A percentile compares a stretch with the other conserved stretches of the same genome.
phyloP scores from a whole-genome alignment of 352 stramenopile genomes.

The Pythium grandisporangium region DNA sequence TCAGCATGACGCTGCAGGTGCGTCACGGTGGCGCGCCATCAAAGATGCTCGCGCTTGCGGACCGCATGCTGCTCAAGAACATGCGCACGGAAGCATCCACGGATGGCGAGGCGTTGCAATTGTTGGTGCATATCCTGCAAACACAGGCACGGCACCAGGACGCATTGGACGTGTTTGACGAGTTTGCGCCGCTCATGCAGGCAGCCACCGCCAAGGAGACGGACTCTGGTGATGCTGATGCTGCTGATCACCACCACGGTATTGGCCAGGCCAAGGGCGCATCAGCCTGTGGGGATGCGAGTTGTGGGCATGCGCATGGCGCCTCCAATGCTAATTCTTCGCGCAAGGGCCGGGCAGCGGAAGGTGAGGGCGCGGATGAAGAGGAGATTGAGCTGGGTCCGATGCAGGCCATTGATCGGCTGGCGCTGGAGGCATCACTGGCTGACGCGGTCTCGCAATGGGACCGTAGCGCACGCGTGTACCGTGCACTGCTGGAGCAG shows the following conservation, averaged over 20 bases:
- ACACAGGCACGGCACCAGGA: slow-evolving; percentile 54
- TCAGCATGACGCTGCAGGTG: slow-evolving; percentile 83
- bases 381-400: slow-evolving; percentile 78
- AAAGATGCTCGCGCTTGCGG: slow-evolving; percentile 69
- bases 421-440: slow-evolving; percentile 60
- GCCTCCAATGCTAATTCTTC: not conserved
- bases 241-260: no score
- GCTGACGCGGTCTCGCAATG: slow-evolving; percentile 38
- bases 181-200: slow-evolving; percentile 41
- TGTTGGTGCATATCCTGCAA: slow-evolving; percentile 67
- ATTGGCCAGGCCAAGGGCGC: no score
- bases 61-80: slow-evolving; percentile 77
- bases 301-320: slow-evolving; percentile 9
- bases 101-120: slow-evolving; percentile 62
- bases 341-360: slow-evolving; percentile 39
- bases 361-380: slow-evolving; percentile 67
- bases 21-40: slow-evolving; percentile 44
- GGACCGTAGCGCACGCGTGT: slow-evolving; percentile 39
- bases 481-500: slow-evolving; percentile 46
- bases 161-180: slow-evolving; percentile 64
- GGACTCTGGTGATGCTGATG: not conserved
- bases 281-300: slow-evolving; percentile 6
- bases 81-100: slow-evolving; percentile 41
- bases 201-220: slow-evolving; percentile 7
- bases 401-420: slow-evolving; percentile 72